Evolutionary conservation across 257 asterid genomes (phyloP), one percentile per base, ranked within the genome.

Genomic region (Eustoma russellianum): DNA sequence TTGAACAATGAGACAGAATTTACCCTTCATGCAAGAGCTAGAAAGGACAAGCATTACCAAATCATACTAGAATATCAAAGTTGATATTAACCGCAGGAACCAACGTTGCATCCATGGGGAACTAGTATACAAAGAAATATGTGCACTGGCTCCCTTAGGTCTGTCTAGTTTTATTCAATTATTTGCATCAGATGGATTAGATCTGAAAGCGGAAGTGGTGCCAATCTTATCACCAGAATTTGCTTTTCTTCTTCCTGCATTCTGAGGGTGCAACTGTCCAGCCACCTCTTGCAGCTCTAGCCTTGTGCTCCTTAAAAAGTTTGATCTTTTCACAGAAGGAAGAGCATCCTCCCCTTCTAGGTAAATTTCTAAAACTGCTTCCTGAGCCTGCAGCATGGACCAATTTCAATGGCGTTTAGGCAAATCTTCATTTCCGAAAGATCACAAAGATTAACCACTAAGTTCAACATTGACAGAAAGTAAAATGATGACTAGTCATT

Each of bases 331-430:
- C 15, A 70, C 67, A 3, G 74, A 64, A 59, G 93, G 93, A 62
- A 84, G 93, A 1, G 94, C 94, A 62, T 14, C 75, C 80, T 48
- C 83, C 85, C 46, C 75, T 72, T 18, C 60, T 74, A 41, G 57
- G 63, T 19, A 69, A 57, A 40, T 61, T 67, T 38, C 49, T 62
- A 34, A 50, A 47, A 48, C 62, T 17, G 62, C 83, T 75, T 52
- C 83, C 79, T 47, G 75, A 48, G 44, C 87, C 97, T 83, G n/a
- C n/a, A n/a, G n/a, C n/a, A n/a, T n/a, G n/a, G 3, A 24, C 30
- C 30, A 24, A 2, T 24, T 24, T 24, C 30, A 2, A 24, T 2
- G 30, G 30, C 3, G 30, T 24, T 24, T 24, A 24, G 30, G 30
- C 30, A 24, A 24, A 24, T n/a, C 30, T 24, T 24, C 3, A 4